These are phyloP conservation scores for Ogataea dorogensis DNA, from an alignment of 805 yeast genomes.

Conservation along the genomic window DNA sequence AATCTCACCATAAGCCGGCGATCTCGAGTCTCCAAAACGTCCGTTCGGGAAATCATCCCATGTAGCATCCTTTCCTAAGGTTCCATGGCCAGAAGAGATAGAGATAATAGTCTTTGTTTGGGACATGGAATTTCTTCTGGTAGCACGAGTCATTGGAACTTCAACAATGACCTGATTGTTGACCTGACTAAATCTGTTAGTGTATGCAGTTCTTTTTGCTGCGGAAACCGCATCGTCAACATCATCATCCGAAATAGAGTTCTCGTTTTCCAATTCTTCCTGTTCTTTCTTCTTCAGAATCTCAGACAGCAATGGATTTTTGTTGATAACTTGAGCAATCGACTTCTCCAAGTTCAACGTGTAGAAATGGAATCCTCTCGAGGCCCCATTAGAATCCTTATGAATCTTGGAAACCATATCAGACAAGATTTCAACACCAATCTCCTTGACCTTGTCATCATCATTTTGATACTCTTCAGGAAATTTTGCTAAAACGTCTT, in stretches of 20 bases:
- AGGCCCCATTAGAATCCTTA: slow-evolving; percentile 49
- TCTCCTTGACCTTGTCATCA: slow-evolving; percentile 73
- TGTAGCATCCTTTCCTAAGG: slow-evolving; percentile 82
- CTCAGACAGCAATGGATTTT: slow-evolving; percentile 51
- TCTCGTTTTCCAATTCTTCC: slow-evolving; percentile 34
- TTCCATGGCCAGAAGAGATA: slow-evolving; percentile 81
- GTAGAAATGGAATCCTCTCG: slow-evolving; percentile 89
- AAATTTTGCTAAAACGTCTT: slow-evolving; percentile 48
- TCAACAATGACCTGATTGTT: slow-evolving; percentile 33
- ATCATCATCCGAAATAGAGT: slow-evolving; percentile 34
- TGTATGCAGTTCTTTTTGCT: slow-evolving; percentile 39
- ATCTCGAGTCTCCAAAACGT: slow-evolving; percentile 89
- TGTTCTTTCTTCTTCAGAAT: slow-evolving; percentile 40
- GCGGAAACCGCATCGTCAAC: slow-evolving; percentile 26
- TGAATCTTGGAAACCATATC: slow-evolving; percentile 62
- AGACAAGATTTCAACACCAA: slow-evolving; percentile 74
- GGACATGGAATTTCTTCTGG: slow-evolving; percentile 21
- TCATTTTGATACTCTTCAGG: slow-evolving; percentile 61
- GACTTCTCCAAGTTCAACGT: slow-evolving; percentile 91
- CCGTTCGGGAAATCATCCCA: slow-evolving; percentile 99
- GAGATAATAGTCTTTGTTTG: slow-evolving; percentile 63
- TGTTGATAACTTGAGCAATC: slow-evolving; percentile 77
- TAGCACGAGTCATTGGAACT: slow-evolving; percentile 16
- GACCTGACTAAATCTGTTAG: slow-evolving; percentile 31
- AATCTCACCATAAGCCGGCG: slow-evolving; percentile 97